These are phyloP conservation scores for Chondrus crispus DNA, from an alignment of 23 red algal genomes.

Conservation along the genomic window DNA sequence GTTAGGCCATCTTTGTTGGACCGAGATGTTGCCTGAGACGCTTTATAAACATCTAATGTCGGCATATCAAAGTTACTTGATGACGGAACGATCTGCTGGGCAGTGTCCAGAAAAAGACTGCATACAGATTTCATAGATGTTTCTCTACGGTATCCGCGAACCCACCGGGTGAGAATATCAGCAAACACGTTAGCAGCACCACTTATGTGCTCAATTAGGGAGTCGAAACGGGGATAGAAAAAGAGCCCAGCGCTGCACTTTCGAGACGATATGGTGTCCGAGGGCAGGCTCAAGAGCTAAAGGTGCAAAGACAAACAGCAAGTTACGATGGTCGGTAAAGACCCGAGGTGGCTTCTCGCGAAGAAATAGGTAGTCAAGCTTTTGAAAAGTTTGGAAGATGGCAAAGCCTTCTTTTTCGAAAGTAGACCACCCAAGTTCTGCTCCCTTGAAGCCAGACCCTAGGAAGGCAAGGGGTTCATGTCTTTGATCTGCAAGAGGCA, in stretches of 20 bases:
- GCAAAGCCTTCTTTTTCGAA: not conserved
- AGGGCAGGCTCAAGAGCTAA: not conserved
- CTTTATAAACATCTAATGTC: too few relatives aligned
- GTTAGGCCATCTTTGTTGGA: too few relatives aligned
- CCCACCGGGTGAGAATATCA: constrained; percentile 3
- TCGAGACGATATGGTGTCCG: not conserved
- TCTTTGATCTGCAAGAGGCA: not conserved
- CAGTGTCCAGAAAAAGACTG: too few relatives aligned
- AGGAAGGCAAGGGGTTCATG: not conserved
- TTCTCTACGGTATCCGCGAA: not conserved
- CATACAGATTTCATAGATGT: too few relatives aligned
- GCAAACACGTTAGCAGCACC: not conserved
- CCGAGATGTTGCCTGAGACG: too few relatives aligned
- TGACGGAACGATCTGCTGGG: too few relatives aligned
- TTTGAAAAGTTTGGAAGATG: not conserved
- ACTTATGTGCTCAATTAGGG: not conserved
- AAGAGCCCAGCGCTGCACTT: not conserved
- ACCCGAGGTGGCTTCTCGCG: not conserved
- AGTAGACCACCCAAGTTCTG: not conserved
- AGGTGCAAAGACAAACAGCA: constrained; percentile 31
- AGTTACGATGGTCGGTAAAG: constrained; percentile 40
- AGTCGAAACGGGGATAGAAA: not conserved
- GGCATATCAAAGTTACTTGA: too few relatives aligned
- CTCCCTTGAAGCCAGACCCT: not conserved
- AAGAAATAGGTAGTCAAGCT: not conserved